A percentile compares a stretch with the other conserved stretches of the same genome.
Conservation (phyloP, 495 filamentous ascomycete species). For the Neurospora tetrasperma region DNA sequence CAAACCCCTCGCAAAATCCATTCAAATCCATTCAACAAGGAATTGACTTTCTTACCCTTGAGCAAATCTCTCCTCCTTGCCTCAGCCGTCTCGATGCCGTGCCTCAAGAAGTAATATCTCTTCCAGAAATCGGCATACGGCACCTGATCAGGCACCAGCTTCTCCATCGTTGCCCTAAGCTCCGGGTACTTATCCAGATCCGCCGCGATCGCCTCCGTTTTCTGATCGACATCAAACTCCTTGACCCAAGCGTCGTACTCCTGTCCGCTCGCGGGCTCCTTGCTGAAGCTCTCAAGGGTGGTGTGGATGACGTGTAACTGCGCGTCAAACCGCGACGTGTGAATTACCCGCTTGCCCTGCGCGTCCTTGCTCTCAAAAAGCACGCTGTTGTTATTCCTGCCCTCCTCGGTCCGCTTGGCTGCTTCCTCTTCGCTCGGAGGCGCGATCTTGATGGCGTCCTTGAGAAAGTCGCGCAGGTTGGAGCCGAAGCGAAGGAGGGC, state of each 20-base stretch:
- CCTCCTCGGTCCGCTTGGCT: slow-evolving; percentile 21
- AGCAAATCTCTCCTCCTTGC: slow-evolving; percentile 79
- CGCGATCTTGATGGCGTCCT: slow-evolving; percentile 82
- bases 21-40: neutral
- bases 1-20: neutral
- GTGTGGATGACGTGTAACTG: slow-evolving; percentile 93
- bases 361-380: slow-evolving; percentile 89
- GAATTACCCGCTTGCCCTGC: slow-evolving; percentile 80
- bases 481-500: slow-evolving; percentile 87
- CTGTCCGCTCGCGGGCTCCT: slow-evolving; percentile 57
- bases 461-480: slow-evolving; percentile 82
- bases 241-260: slow-evolving; percentile 68
- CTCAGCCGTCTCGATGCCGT: slow-evolving; percentile 94
- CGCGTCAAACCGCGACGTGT: slow-evolving; percentile 88
- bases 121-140: slow-evolving; percentile 87
- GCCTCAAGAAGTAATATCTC: slow-evolving; percentile 89
- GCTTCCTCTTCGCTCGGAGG: slow-evolving; percentile 39
- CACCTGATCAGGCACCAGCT: slow-evolving; percentile 81
- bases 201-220: slow-evolving; percentile 73
- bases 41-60: slow-evolving; percentile 55
- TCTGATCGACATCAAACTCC: slow-evolving; percentile 67
- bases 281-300: slow-evolving; percentile 69
- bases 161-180: slow-evolving; percentile 86
- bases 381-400: slow-evolving; percentile 33
- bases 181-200: slow-evolving; percentile 86